These are phyloP conservation scores for Sicyos baderoa DNA, from an alignment of 306 rosid species.

Conservation along the genomic window DNA sequence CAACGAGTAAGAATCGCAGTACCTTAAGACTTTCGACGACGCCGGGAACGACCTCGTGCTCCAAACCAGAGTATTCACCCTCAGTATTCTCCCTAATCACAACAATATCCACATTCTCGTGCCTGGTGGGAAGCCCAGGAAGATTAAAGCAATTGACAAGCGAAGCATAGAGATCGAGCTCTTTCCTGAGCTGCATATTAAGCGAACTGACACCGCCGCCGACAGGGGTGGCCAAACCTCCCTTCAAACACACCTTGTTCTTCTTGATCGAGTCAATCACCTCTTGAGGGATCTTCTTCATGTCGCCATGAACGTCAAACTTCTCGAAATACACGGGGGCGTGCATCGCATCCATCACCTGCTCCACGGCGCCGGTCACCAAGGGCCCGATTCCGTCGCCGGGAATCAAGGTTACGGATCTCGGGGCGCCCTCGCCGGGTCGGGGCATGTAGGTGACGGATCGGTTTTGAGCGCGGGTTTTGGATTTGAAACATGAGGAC, in stretches of 20 bases:
- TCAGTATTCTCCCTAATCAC: conserved; percentile 83
- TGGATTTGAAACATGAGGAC: conserved; percentile 14
- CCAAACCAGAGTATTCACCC: conserved; percentile 82
- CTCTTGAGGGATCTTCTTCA: conserved; percentile 53
- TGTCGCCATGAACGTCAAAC: conserved; percentile 55
- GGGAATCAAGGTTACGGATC: conserved; percentile 64
- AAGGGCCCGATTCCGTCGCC: conserved; percentile 78
- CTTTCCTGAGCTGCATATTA: conserved; percentile 63
- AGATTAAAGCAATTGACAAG: conserved; percentile 70
- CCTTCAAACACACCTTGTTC: conserved; percentile 82
- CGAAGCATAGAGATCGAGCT: conserved; percentile 84
- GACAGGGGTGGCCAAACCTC: conserved; percentile 68
- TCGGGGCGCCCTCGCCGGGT: conserved; percentile 71
- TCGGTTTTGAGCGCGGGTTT: conserved; percentile 31
- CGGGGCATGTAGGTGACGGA: conserved; percentile 84
- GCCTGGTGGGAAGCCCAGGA: conserved; percentile 60
- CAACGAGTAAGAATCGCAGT: neutral
- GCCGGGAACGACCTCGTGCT: conserved; percentile 88
- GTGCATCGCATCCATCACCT: conserved; percentile 85
- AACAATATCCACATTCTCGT: conserved; percentile 71
- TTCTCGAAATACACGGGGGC: conserved; percentile 70
- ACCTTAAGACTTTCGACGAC: conserved; percentile 94
- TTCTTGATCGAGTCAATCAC: conserved; percentile 66
- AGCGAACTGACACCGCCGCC: conserved; percentile 82
- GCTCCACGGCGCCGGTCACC: conserved; percentile 75